Evolutionary conservation across 2,329 filamentous ascomycete genomes (phyloP).

Genomic region (Xylaria multiplex): DNA sequence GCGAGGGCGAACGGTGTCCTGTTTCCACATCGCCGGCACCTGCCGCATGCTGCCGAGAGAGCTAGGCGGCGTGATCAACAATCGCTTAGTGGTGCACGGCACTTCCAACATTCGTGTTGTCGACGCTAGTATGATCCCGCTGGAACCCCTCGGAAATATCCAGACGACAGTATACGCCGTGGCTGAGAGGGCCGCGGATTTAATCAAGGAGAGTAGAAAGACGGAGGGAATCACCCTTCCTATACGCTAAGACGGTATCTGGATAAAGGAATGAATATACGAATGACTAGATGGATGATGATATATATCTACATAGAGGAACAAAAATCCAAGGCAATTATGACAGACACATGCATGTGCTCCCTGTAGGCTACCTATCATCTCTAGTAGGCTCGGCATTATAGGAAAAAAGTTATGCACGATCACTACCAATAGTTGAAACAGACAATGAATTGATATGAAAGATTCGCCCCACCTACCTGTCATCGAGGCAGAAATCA

Average conservation of each 20-base stretch:
- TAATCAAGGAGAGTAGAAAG: slow-evolving; percentile 40
- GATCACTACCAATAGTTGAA: too few relatives aligned
- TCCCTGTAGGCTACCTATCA: background rate
- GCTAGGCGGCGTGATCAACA: slow-evolving; percentile 57
- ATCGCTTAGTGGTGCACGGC: slow-evolving; percentile 56
- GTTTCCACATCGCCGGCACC: slow-evolving; percentile 62
- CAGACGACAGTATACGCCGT: slow-evolving; percentile 43
- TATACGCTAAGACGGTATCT: slow-evolving; percentile 2
- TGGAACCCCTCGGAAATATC: slow-evolving; percentile 41
- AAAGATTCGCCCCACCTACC: too few relatives aligned
- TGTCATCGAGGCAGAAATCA: too few relatives aligned
- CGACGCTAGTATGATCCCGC: slow-evolving; percentile 41
- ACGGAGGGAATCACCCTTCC: background rate
- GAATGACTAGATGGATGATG: background rate
- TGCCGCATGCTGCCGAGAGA: slow-evolving; percentile 60
- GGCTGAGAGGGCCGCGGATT: slow-evolving; percentile 40
- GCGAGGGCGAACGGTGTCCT: slow-evolving; percentile 49
- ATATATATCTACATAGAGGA: background rate
- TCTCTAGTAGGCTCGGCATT: background rate
- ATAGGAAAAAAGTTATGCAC: too few relatives aligned
- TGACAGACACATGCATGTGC: background rate
- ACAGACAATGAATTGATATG: too few relatives aligned
- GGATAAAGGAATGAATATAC: background rate
- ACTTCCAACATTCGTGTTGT: slow-evolving; percentile 49
- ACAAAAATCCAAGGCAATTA: background rate